Evolutionary conservation across 371 early-diverging fungal genomes (phyloP).

Genomic region (Chytridium lagenaria): DNA sequence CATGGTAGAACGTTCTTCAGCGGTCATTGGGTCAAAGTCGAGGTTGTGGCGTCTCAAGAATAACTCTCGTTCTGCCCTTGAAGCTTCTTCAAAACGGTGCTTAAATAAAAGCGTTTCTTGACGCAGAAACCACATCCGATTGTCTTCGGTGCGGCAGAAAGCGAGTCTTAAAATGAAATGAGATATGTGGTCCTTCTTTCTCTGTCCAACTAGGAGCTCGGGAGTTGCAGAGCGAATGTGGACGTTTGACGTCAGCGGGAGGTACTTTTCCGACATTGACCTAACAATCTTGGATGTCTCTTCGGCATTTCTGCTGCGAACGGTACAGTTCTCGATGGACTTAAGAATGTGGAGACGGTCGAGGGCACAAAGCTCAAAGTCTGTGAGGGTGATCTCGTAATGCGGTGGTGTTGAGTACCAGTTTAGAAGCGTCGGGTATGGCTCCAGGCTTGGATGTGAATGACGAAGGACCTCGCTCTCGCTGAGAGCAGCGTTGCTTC

Average conservation of each 20-base stretch:
- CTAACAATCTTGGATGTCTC: conserved; percentile 67
- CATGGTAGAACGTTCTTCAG: conserved; percentile 22
- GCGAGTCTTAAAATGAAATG: conserved; percentile 95
- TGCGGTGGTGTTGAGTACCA: conserved; percentile 76
- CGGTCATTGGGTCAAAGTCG: conserved; percentile 29
- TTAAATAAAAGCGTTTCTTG: conserved; percentile 87
- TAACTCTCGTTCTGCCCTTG: conserved; percentile 52
- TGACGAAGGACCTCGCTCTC: conserved; percentile 3
- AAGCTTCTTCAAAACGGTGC: conserved; percentile 57
- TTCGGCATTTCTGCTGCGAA: conserved; percentile 66
- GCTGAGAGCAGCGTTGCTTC: background rate
- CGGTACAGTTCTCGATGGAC: conserved; percentile 78
- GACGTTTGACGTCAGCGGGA: conserved; percentile 64
- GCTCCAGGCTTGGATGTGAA: conserved; percentile 14
- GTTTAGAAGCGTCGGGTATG: conserved; percentile 79
- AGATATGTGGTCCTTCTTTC: conserved; percentile 89
- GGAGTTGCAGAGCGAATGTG: conserved; percentile 14
- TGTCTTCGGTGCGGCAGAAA: conserved; percentile 87
- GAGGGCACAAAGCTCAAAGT: conserved; percentile 90
- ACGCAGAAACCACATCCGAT: conserved; percentile 87
- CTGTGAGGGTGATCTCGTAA: conserved; percentile 81
- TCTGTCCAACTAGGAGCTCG: conserved; percentile 63
- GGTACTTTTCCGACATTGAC: conserved; percentile 50
- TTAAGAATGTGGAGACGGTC: conserved; percentile 92
- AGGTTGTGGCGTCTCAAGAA: conserved; percentile 60